A percentile compares a stretch with the other conserved stretches of the same genome.
Evolutionary conservation across 2,329 filamentous ascomycete genomes (phyloP).

Genomic region (Pestalotiopsis sp.): DNA sequence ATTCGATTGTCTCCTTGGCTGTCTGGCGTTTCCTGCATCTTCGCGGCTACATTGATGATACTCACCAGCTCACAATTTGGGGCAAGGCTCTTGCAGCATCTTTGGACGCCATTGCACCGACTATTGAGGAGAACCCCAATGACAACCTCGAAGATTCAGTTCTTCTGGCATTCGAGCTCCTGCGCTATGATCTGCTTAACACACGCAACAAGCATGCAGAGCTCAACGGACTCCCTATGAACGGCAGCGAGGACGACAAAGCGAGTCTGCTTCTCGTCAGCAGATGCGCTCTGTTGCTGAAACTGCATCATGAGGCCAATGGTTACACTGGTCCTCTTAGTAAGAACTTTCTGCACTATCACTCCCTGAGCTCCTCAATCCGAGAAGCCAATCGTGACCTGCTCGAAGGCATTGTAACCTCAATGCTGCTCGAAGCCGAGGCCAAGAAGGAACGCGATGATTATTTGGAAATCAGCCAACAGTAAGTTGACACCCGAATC

Average conservation of each 20-base stretch:
- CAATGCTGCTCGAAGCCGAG: conserved; percentile 80
- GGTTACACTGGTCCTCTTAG: conserved; percentile 95
- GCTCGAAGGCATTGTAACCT: conserved; percentile 77
- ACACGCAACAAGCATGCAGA: conserved; percentile 60
- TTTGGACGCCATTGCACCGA: conserved; percentile 61
- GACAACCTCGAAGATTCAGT: conserved; percentile 70
- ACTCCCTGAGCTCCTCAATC: conserved; percentile 78
- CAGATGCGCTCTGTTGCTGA: conserved; percentile 79
- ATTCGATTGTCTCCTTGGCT: conserved; percentile 70
- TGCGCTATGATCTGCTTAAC: conserved; percentile 77
- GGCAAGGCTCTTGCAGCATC: conserved; percentile 76
- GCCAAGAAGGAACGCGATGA: conserved; percentile 70
- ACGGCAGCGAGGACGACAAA: conserved; percentile 70
- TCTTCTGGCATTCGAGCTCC: conserved; percentile 81
- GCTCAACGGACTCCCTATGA: conserved; percentile 55
- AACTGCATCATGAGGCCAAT: conserved; percentile 77
- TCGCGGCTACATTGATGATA: conserved; percentile 77
- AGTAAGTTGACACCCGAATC: conserved; percentile 50
- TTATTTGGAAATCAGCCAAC: conserved; percentile 67
- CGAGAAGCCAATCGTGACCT: conserved; percentile 79
- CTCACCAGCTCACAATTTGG: conserved; percentile 81
- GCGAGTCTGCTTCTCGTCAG: conserved; percentile 79
- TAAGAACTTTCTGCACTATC: conserved; percentile 84
- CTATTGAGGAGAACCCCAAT: conserved; percentile 43
- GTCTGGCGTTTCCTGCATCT: conserved; percentile 90